A percentile compares a stretch with the other conserved stretches of the same genome.
Conservation (phyloP, 2,329 filamentous ascomycete species). For the Dactylellina sp. region DNA sequence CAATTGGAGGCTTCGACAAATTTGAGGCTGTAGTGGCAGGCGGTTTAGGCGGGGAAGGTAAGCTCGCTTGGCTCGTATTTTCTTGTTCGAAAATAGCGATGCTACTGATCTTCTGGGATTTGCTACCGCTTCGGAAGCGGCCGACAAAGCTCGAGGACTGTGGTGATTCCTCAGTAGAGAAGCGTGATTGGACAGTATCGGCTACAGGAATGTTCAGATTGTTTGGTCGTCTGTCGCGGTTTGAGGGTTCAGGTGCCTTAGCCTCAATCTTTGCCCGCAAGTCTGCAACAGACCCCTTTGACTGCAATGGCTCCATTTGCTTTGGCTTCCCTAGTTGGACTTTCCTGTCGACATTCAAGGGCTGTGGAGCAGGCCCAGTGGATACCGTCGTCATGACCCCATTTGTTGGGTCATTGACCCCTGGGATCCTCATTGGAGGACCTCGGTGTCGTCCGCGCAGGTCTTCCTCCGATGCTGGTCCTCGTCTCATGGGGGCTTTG, state of each 20-base stretch:
- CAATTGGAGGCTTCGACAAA: constrained; percentile 39
- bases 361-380: constrained; percentile 20
- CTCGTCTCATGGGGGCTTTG: constrained; percentile 24
- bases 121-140: constrained; percentile 51
- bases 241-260: constrained; percentile 3
- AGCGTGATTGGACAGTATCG: constrained; percentile 32
- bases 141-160: constrained; percentile 40
- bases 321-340: constrained; percentile 14
- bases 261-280: constrained; percentile 17
- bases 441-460: constrained; percentile 40
- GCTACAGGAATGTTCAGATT: constrained; percentile 36
- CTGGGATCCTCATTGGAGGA: constrained; percentile 40
- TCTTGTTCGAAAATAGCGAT: constrained; percentile 51
- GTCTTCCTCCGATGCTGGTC: constrained; percentile 49
- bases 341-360: constrained; percentile 38
- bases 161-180: constrained; percentile 49
- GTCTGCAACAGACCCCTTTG: constrained; percentile 17
- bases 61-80: constrained; percentile 20
- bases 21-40: constrained; percentile 13
- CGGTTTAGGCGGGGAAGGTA: constrained; percentile 39
- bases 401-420: constrained; percentile 17
- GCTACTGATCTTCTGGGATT: constrained; percentile 43
- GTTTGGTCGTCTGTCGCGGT: constrained; percentile 30
- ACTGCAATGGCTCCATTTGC: constrained; percentile 10
- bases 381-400: constrained; percentile 49